phyloP scores from a whole-genome alignment of 345 rosid genomes.

The Raphanus sativus region DNA sequence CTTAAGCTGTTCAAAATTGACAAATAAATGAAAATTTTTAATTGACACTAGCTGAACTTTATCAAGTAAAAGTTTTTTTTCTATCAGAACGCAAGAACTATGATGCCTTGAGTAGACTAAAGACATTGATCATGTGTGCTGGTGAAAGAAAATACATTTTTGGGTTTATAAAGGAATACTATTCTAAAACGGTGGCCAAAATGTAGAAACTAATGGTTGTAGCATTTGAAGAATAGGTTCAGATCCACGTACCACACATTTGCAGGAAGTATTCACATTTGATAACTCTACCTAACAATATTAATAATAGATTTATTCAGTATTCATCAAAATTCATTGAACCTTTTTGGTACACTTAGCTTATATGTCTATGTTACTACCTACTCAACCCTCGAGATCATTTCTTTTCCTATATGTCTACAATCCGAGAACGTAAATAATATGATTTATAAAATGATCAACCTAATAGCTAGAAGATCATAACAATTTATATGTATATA shows the following conservation, averaged over 20 bases:
- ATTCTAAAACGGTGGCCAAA: constrained; percentile 35
- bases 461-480: not conserved
- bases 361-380: constrained; percentile 24
- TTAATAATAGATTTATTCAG: constrained; percentile 2
- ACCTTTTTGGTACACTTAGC: constrained; percentile 28
- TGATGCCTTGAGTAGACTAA: not conserved
- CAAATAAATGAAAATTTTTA: not conserved
- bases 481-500: not conserved
- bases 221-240: not conserved
- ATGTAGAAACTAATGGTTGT: constrained; percentile 8
- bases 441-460: not conserved
- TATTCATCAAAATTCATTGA: constrained; percentile 24
- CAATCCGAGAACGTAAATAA: not conserved
- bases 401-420: constrained; percentile 10
- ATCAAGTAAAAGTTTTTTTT: not conserved
- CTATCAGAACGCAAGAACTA: not conserved
- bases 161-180: not conserved
- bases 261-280: constrained; percentile 19
- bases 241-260: constrained; percentile 6
- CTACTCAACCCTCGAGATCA: constrained; percentile 16
- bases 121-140: not conserved
- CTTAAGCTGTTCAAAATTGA: not conserved
- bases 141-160: constrained; percentile 3
- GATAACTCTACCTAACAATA: constrained; percentile 22
- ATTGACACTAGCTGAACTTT: not conserved